These are phyloP conservation scores for Physcomitrium patens DNA, from an alignment of 225 moss, liverwort and hornwort species.

Conservation along the genomic window DNA sequence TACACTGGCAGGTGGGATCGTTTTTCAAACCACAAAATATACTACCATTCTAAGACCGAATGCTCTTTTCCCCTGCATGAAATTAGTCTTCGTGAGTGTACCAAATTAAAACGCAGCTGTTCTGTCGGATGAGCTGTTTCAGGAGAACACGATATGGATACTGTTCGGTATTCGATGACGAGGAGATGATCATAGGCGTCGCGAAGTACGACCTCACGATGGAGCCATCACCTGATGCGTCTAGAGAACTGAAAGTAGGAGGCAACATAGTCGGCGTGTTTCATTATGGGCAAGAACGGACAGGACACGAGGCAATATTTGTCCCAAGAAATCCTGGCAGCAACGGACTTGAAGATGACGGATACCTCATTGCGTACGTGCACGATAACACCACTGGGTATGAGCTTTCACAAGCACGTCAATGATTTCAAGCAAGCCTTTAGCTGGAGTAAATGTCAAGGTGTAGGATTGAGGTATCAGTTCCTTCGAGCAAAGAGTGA, in stretches of 20 bases:
- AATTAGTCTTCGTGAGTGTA: not conserved
- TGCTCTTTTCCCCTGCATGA: not conserved
- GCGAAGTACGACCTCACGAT: slow-evolving; percentile 66
- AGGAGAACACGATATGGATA: slow-evolving; percentile 62
- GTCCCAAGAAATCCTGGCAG: slow-evolving; percentile 41
- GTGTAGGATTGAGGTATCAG: not conserved
- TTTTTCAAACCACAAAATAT: not conserved
- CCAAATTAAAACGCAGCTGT: not conserved
- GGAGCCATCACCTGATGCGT: slow-evolving; percentile 35
- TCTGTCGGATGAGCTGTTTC: slow-evolving; percentile 1
- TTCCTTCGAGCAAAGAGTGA: not conserved
- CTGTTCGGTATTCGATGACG: slow-evolving; percentile 39
- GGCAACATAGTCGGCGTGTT: slow-evolving; percentile 66
- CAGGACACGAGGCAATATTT: slow-evolving; percentile 65
- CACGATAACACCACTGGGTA: slow-evolving; percentile 57
- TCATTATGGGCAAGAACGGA: slow-evolving; percentile 44
- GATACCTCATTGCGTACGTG: slow-evolving; percentile 70
- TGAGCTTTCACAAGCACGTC: slow-evolving; percentile 3
- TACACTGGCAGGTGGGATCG: slow-evolving; percentile 60
- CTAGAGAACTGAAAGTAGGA: slow-evolving; percentile 35
- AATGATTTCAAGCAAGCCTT: not conserved
- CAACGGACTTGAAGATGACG: slow-evolving; percentile 68
- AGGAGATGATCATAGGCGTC: slow-evolving; percentile 41
- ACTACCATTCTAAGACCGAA: no score
- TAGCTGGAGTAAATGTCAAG: not conserved